phyloP scores from a whole-genome alignment of 352 stramenopile genomes.

The Globisporangium mamillatum region DNA sequence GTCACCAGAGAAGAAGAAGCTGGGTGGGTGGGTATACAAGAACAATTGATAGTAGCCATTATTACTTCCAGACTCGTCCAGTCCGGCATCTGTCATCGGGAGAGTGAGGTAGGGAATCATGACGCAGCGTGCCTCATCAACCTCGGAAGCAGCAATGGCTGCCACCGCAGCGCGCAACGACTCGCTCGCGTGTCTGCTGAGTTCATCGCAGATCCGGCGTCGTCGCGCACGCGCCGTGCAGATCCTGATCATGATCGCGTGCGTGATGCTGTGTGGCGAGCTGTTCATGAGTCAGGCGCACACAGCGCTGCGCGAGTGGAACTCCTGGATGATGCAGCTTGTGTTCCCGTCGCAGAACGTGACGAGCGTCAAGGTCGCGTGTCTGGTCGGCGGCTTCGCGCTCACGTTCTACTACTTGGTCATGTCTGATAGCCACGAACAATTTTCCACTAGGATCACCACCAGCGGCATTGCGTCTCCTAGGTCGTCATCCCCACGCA shows the following conservation, averaged over 20 bases:
- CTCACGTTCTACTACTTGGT: constrained; percentile 42
- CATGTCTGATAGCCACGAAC: neutral
- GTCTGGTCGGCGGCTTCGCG: constrained; percentile 32
- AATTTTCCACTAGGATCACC: neutral
- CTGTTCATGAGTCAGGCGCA: neutral
- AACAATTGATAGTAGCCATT: no score
- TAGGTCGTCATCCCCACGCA: neutral
- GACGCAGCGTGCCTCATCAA: neutral
- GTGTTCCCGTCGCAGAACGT: constrained; percentile 50
- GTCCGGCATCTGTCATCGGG: neutral
- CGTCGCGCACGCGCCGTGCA: constrained; percentile 14
- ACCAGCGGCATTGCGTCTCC: neutral
- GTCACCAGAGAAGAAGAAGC: neutral
- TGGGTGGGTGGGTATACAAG: no score
- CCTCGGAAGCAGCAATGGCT: neutral
- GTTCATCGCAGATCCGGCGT: constrained; percentile 4
- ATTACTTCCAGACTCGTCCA: no score
- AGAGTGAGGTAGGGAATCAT: neutral
- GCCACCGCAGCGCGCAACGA: neutral
- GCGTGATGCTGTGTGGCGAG: neutral
- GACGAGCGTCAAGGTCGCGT: constrained; percentile 39
- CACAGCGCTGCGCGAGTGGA: constrained; percentile 16
- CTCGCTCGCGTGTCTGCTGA: constrained; percentile 4
- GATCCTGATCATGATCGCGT: constrained; percentile 11
- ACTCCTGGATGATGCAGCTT: constrained; percentile 26